Evolutionary conservation across 2,329 filamentous ascomycete genomes (phyloP).

Genomic region (Phyllosticta paracitricarpa): DNA sequence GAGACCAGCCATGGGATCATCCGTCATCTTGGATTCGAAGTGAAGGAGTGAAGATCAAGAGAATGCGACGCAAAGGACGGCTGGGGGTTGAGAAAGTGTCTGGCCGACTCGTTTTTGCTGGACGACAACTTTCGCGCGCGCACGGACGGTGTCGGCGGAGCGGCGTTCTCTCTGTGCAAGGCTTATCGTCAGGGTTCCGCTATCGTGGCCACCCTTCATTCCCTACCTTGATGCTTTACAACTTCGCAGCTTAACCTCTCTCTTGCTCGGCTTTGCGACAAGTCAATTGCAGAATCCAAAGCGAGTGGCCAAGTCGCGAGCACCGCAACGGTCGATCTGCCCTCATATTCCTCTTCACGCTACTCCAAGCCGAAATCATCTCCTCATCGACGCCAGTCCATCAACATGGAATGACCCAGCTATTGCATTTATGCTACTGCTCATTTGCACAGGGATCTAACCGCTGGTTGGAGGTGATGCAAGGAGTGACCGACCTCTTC

Average conservation of each 20-base stretch:
- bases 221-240: no score
- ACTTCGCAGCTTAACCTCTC: no score
- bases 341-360: background rate
- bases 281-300: background rate
- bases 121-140: constrained; percentile 5
- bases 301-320: background rate
- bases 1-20: constrained; percentile 51
- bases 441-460: background rate
- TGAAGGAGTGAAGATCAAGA: background rate
- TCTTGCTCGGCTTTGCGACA: no score
- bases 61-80: background rate
- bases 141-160: background rate
- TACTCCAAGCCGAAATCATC: background rate
- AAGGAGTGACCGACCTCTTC: background rate
- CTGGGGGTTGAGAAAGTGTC: background rate
- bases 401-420: background rate
- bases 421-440: background rate
- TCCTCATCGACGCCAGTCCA: background rate
- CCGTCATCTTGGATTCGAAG: constrained; percentile 1
- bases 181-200: background rate
- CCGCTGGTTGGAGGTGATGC: background rate
- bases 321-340: background rate
- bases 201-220: no score
- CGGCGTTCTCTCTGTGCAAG: constrained; percentile 2
- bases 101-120: constrained; percentile 9